Percentiles rank a stretch among this genome's conserved stretches.
phyloP scores from a whole-genome alignment of 2,329 filamentous ascomycete genomes.

The Fusarium nurragi region DNA sequence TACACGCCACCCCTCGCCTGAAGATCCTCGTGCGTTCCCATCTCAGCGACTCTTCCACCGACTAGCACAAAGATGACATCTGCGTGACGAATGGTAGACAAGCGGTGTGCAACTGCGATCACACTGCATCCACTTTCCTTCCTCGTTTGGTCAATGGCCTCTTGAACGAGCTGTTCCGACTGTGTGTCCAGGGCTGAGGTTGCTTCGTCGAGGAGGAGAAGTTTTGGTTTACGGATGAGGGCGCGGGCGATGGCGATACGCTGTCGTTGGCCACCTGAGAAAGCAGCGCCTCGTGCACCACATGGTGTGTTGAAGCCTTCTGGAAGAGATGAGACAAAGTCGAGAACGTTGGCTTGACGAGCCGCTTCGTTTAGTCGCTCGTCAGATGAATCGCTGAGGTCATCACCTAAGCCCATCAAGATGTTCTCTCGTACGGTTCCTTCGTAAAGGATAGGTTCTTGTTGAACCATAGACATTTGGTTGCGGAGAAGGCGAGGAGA shows the following conservation, averaged over 20 bases:
- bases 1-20: conserved; percentile 49
- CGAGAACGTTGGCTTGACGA: conserved; percentile 57
- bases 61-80: conserved; percentile 71
- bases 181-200: conserved; percentile 67
- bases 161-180: conserved; percentile 67
- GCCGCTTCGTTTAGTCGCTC: conserved; percentile 54
- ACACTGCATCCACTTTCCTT: conserved; percentile 56
- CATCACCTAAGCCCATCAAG: conserved; percentile 51
- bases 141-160: conserved; percentile 54
- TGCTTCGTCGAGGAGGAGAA: conserved; percentile 75
- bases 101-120: conserved; percentile 67
- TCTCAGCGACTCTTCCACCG: conserved; percentile 64
- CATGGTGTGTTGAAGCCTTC: conserved; percentile 66
- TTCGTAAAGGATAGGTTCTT: conserved; percentile 54
- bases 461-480: conserved; percentile 52
- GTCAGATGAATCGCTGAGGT: conserved; percentile 29
- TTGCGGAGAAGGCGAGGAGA: conserved; percentile 45
- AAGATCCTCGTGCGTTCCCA: conserved; percentile 67
- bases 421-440: conserved; percentile 66
- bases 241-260: conserved; percentile 73
- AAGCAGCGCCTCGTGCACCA: conserved; percentile 68
- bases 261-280: conserved; percentile 74
- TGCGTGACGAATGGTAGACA: conserved; percentile 65
- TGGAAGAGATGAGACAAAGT: conserved; percentile 50
- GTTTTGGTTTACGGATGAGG: conserved; percentile 68